Percentiles rank a stretch among this genome's conserved stretches.
phyloP scores from a whole-genome alignment of 2,329 filamentous ascomycete species.

The Ophioceras dolichostomum region DNA sequence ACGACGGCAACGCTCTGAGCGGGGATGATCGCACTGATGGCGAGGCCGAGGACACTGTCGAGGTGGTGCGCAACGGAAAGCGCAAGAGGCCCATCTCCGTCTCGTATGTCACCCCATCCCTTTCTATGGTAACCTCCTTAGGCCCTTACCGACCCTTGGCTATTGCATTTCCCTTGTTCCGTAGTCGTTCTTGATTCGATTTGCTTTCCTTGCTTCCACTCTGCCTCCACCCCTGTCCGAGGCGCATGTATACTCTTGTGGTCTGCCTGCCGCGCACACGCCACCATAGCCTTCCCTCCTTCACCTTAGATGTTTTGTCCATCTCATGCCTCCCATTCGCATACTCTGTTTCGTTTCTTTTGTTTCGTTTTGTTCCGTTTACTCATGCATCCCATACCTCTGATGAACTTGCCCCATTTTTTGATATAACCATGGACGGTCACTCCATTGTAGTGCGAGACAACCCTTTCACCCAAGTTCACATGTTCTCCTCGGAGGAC shows the following conservation, averaged over 20 bases:
- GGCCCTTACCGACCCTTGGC: too few relatives aligned
- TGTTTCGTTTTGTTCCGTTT: slow-evolving; percentile 1
- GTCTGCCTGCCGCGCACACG: too few relatives aligned
- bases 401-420: slow-evolving; percentile 4
- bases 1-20: slow-evolving; percentile 29
- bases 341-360: neutral
- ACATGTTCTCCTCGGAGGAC: slow-evolving; percentile 6
- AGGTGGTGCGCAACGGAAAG: slow-evolving; percentile 34
- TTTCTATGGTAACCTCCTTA: too few relatives aligned
- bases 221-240: too few relatives aligned
- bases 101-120: slow-evolving; percentile 36
- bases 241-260: too few relatives aligned
- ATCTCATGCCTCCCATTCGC: neutral
- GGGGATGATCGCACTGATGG: slow-evolving; percentile 34
- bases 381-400: too few relatives aligned
- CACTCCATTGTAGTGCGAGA: too few relatives aligned
- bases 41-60: slow-evolving; percentile 29
- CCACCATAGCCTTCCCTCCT: slow-evolving; percentile 1
- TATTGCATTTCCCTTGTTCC: too few relatives aligned
- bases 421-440: slow-evolving; percentile 2
- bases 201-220: too few relatives aligned
- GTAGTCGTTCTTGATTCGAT: too few relatives aligned
- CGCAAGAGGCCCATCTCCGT: slow-evolving; percentile 49
- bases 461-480: too few relatives aligned
- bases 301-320: too few relatives aligned